Conservation (phyloP, 2,329 filamentous ascomycete species). For the Fusarium neocosmosporiellum region DNA sequence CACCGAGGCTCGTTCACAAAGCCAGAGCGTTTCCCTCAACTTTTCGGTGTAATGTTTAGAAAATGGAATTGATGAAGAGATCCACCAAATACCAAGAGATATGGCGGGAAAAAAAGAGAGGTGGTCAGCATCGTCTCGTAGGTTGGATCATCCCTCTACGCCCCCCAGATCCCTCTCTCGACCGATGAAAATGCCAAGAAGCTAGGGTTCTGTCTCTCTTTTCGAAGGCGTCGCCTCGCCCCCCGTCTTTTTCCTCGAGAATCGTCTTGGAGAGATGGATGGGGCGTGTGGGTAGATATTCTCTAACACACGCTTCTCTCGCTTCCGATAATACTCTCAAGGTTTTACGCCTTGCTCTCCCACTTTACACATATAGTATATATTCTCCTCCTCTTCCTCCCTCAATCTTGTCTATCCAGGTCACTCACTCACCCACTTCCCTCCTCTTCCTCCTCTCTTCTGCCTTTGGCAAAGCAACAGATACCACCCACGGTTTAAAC, state of each 20-base stretch:
- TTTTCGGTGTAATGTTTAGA: background rate
- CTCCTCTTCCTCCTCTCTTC: background rate
- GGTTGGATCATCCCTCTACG: background rate
- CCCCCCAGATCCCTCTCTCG: slow-evolving; percentile 3
- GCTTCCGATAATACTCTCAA: background rate
- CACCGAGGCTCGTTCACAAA: background rate
- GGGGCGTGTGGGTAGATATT: slow-evolving; percentile 18
- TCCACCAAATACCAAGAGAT: background rate
- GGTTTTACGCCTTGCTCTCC: background rate
- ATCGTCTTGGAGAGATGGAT: slow-evolving; percentile 11
- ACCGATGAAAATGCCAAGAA: slow-evolving; percentile 9
- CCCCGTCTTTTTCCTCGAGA: slow-evolving; percentile 1
- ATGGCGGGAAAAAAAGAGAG: background rate
- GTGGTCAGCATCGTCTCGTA: background rate
- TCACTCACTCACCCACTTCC: slow-evolving; percentile 3
- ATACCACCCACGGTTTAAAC: slow-evolving; percentile 2
- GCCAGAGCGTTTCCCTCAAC: no score
- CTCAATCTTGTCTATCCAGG: slow-evolving; percentile 7
- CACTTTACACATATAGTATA: background rate
- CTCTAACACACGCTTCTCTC: background rate
- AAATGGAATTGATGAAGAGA: background rate
- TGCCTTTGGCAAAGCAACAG: slow-evolving; percentile 5
- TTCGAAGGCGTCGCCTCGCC: background rate
- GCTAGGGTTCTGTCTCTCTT: background rate
- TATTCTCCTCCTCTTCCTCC: slow-evolving; percentile 13